Base-by-base conservation (phyloP, 768 basidiomycete genomes). In the Fibroporia radiculosa region DNA sequence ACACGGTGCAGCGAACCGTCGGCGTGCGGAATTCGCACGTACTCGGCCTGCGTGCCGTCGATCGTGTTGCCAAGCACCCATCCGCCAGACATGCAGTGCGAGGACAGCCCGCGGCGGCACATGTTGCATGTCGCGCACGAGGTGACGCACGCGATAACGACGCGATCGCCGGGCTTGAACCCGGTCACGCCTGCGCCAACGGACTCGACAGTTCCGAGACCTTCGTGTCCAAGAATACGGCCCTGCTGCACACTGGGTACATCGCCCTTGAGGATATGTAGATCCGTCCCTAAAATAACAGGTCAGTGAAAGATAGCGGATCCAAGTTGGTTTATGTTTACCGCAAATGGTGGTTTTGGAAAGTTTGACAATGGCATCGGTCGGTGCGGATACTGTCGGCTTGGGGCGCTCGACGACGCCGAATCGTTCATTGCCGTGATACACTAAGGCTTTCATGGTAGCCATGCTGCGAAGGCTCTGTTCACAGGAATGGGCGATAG, bases 191-290 rank as follows among this genome's bases (percentile, higher is more conserved):
- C 42, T 2, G 46, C 24, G 1, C 68, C 67, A 36, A 68, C 48
- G 25, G 57, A 43, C 28, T 67, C 49, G 24, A 69, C 60, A 20
- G 65, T 11, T 4, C 61, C 68, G 1, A 66, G 45, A 6, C 68
- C 69, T 52, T 69, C 68, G 36, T 69, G 68, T 5, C 69, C 65
- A 27, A 69, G 63, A 10, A 67, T 66, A 50, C 65, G 65, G 38
- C 65, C 64, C 5, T 20, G 38, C 10, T 41, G 12, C 23, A 48
- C 50, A 14, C 55, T 51, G 12, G 58, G 44, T 28, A 60, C 54
- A 44, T 60, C 56, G 33, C 58, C 58, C 42, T 59, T 52, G 47
- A 53, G 59, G 48, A 53, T 61, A 38, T 67, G 68, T 29, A 61
- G 55, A 50, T 70, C 68, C 0, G 69, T 69, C 34, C 65, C 66